phyloP scores from a whole-genome alignment of 768 basidiomycete genomes.

The Calocybe cyanea region DNA sequence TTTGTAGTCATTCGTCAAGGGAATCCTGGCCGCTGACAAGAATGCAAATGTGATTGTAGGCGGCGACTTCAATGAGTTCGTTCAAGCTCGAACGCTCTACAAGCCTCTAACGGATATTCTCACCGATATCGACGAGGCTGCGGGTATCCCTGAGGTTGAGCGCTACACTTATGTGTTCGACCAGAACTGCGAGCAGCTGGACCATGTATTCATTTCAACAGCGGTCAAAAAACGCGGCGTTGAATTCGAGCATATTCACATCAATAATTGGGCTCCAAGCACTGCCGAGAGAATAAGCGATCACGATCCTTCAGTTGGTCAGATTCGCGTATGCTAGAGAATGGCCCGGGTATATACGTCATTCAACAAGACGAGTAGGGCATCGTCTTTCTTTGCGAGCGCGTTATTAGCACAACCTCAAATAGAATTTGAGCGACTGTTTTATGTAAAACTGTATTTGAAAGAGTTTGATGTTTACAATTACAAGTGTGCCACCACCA shows the following conservation, averaged over 20 bases:
- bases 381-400: too few species aligned
- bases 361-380: too few species aligned
- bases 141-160: slow-evolving; percentile 43
- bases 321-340: slow-evolving; percentile 41
- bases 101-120: slow-evolving; percentile 36
- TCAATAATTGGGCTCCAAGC: slow-evolving; percentile 53
- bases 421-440: too few species aligned
- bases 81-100: slow-evolving; percentile 50
- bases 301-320: slow-evolving; percentile 58
- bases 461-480: too few species aligned
- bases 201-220: slow-evolving; percentile 52
- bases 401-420: too few species aligned
- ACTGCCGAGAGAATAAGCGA: slow-evolving; percentile 45
- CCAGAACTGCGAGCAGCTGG: slow-evolving; percentile 55
- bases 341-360: not conserved
- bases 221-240: slow-evolving; percentile 38
- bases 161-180: slow-evolving; percentile 62
- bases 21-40: slow-evolving; percentile 37
- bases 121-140: slow-evolving; percentile 48
- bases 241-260: slow-evolving; percentile 55
- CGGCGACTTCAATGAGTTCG: slow-evolving; percentile 63
- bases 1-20: slow-evolving; percentile 43
- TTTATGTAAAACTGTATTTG: too few species aligned
- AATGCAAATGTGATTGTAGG: slow-evolving; percentile 49
- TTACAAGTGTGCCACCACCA: too few species aligned